These are phyloP conservation scores for Cephalotrichum gorgonifer DNA, from an alignment of 2,329 filamentous ascomycete genomes.

Conservation along the genomic window DNA sequence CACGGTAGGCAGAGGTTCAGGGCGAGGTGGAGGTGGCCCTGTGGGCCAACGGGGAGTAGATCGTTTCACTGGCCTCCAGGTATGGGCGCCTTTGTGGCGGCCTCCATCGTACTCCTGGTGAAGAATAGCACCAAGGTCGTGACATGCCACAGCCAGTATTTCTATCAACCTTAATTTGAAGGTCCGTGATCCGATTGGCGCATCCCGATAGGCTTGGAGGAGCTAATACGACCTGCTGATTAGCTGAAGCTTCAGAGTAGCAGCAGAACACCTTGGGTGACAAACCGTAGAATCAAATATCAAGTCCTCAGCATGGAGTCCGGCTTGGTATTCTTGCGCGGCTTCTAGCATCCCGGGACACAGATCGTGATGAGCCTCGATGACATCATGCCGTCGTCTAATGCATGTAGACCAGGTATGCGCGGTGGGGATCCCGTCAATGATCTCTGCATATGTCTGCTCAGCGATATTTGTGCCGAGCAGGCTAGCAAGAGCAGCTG, in stretches of 20 bases:
- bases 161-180: not conserved
- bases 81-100: not conserved
- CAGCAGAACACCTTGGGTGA: no score
- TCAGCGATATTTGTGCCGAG: not conserved
- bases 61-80: not conserved
- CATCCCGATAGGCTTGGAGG: not conserved
- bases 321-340: no score
- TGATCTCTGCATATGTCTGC: slow-evolving; percentile 1
- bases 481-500: not conserved
- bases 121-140: not conserved
- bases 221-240: no score
- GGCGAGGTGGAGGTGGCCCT: not conserved
- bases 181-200: not conserved
- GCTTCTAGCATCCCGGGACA: not conserved
- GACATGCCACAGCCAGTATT: not conserved
- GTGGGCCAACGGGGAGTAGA: not conserved
- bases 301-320: no score
- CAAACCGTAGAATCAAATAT: no score
- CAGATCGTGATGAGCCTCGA: not conserved
- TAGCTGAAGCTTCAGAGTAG: no score
- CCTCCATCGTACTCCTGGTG: not conserved
- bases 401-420: not conserved
- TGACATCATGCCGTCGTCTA: not conserved
- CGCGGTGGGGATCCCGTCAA: not conserved
- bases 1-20: not conserved